Conservation (phyloP, 31 red algal genomes). For the Porphyra umbilicalis region DNA sequence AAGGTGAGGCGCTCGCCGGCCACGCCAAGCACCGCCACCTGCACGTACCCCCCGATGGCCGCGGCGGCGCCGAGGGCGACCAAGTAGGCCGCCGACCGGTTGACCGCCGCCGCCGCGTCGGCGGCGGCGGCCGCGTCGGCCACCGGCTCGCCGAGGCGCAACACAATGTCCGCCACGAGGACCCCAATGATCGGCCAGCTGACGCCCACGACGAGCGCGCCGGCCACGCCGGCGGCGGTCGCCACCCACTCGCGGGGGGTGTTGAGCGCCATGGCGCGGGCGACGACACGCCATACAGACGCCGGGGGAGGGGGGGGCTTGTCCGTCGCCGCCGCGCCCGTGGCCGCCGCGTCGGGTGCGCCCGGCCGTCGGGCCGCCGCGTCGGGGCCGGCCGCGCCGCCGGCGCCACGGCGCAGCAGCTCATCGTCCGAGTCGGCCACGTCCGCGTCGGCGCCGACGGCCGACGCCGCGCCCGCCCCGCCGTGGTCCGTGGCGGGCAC, state of each 20-base stretch:
- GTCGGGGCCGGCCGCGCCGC: background rate
- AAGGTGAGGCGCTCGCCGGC: constrained; percentile 64
- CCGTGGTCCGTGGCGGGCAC: background rate
- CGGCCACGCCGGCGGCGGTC: background rate
- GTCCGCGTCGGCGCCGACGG: constrained; percentile 10
- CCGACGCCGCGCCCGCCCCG: background rate
- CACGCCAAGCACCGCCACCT: constrained; percentile 32
- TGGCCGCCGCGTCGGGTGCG: background rate
- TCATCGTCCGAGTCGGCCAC: constrained; percentile 22
- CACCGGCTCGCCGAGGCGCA: background rate
- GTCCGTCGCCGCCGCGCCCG: background rate
- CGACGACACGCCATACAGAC: background rate
- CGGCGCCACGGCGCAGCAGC: too few species aligned
- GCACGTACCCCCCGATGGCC: constrained; percentile 39
- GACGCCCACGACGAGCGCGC: background rate
- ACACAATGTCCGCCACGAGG: background rate
- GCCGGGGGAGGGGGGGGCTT: too few species aligned
- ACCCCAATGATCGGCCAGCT: background rate
- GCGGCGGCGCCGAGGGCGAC: constrained; percentile 36
- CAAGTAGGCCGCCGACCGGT: constrained; percentile 19
- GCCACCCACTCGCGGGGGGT: constrained; percentile 26
- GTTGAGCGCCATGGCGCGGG: background rate
- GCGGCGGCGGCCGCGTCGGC: constrained; percentile 1
- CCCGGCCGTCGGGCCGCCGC: background rate
- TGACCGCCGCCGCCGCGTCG: background rate